phyloP scores from a whole-genome alignment of 1,139 yeast genomes.

The Geotrichum phurueaensis region DNA sequence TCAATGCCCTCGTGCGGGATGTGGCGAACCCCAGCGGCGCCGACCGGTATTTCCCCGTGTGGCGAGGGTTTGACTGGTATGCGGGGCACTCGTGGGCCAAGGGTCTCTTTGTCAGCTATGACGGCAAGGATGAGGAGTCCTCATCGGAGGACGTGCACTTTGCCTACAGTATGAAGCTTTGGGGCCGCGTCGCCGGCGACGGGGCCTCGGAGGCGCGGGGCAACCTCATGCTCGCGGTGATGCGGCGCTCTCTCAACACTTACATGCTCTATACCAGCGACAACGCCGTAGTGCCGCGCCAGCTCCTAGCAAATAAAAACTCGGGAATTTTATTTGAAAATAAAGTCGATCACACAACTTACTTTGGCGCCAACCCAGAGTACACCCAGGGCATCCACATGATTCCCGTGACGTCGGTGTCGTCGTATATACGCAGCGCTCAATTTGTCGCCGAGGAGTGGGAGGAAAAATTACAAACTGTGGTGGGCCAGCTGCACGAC shows the following conservation, averaged over 20 bases:
- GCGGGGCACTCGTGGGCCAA: constrained; percentile 84
- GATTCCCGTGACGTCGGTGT: constrained; percentile 82
- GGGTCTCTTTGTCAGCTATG: constrained; percentile 63
- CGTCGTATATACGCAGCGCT: constrained; percentile 67
- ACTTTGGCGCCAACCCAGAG: constrained; percentile 68
- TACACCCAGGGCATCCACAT: constrained; percentile 95
- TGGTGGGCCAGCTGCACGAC: constrained; percentile 51
- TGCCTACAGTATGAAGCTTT: constrained; percentile 73
- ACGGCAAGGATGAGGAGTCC: constrained; percentile 77
- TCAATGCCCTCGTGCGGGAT: constrained; percentile 61
- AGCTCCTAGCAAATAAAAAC: constrained; percentile 56
- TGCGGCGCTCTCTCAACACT: constrained; percentile 54
- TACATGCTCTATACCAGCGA: constrained; percentile 54
- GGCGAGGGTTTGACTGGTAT: constrained; percentile 73
- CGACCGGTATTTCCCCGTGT: constrained; percentile 67
- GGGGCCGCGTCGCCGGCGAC: constrained; percentile 70
- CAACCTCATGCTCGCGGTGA: constrained; percentile 62
- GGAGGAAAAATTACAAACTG: constrained; percentile 47
- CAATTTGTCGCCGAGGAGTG: constrained; percentile 79
- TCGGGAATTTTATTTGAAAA: constrained; percentile 77
- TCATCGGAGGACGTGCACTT: constrained; percentile 79
- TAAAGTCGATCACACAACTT: constrained; percentile 87
- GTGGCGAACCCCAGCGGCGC: constrained; percentile 64
- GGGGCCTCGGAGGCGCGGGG: constrained; percentile 65
- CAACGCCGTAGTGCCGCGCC: constrained; percentile 53